phyloP scores from a whole-genome alignment of 148 eudicot genomes.

The Rheum nobile region DNA sequence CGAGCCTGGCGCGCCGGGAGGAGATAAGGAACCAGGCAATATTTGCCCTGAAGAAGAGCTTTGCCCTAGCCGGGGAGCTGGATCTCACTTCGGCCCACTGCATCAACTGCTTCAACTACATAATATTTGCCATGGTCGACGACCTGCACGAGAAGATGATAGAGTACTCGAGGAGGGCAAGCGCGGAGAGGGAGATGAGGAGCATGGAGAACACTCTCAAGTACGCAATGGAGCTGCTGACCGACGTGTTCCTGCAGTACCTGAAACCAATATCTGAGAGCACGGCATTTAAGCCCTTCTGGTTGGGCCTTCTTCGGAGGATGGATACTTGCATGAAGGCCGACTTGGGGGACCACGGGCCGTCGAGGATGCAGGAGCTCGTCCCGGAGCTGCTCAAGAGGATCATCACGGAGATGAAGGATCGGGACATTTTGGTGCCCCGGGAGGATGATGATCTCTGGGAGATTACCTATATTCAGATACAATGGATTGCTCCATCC shows the following conservation, averaged over 20 bases:
- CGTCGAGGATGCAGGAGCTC: conserved; percentile 48
- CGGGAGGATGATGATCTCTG: conserved; percentile 74
- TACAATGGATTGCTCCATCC: conserved; percentile 96
- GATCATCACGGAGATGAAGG: conserved; percentile 64
- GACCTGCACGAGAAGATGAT: conserved; percentile 87
- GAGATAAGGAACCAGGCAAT: conserved; percentile 81
- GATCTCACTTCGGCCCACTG: conserved; percentile 45
- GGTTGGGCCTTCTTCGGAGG: conserved; percentile 74
- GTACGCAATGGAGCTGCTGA: conserved; percentile 67
- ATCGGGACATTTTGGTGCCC: conserved; percentile 36
- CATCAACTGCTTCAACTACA: conserved; percentile 47
- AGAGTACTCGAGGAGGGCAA: conserved; percentile 73
- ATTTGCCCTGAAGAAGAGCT: conserved; percentile 49
- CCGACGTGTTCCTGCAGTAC: conserved; percentile 56
- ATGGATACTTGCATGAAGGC: conserved; percentile 97
- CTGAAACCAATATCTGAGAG: conserved; percentile 43
- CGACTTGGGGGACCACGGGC: conserved; percentile 58
- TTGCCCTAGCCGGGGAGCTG: conserved; percentile 47
- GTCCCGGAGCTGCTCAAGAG: conserved; percentile 56
- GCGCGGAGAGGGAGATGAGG: conserved; percentile 79
- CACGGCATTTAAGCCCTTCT: conserved; percentile 52
- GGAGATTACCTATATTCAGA: conserved; percentile 83
- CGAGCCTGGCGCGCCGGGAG: conserved; percentile 79
- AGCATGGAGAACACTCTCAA: conserved; percentile 84
- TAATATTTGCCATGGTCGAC: conserved; percentile 85